These are phyloP conservation scores for Ustilago crameri DNA, from an alignment of 1,284 basidiomycete genomes.

Conservation along the genomic window DNA sequence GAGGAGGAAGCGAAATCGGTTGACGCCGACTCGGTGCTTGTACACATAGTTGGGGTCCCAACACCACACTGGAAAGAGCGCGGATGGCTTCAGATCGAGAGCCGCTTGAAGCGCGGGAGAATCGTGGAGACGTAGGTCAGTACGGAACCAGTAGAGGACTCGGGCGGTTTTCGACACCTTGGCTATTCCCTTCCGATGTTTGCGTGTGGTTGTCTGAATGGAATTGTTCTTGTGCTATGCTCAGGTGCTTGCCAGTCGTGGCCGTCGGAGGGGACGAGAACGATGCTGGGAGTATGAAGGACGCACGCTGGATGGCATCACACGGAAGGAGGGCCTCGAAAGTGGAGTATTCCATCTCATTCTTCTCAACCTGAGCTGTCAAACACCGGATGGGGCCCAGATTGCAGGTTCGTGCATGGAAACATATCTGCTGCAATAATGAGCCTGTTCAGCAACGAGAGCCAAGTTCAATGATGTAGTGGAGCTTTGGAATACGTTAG, in stretches of 20 bases:
- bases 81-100: conserved; percentile 69
- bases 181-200: neutral
- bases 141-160: conserved; percentile 72
- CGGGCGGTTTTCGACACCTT: conserved; percentile 50
- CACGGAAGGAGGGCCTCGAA: too few species aligned
- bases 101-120: conserved; percentile 71
- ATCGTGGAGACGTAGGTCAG: conserved; percentile 72
- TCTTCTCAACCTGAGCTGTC: too few species aligned
- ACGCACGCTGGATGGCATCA: too few species aligned
- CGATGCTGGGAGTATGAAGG: too few species aligned
- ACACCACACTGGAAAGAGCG: conserved; percentile 70
- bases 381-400: too few species aligned
- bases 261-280: too few species aligned
- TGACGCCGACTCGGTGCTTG: conserved; percentile 70
- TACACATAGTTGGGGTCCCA: conserved; percentile 70
- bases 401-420: too few species aligned
- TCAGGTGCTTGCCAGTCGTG: too few species aligned
- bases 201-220: neutral
- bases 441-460: neutral
- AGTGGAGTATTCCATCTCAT: too few species aligned
- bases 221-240: too few species aligned
- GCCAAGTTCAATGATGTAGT: neutral
- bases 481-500: conserved; percentile 22
- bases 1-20: conserved; percentile 72
- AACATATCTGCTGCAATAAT: too few species aligned